Base-by-base conservation (phyloP, 345 rosid genomes). In the Rhodomyrtus tomentosa region DNA sequence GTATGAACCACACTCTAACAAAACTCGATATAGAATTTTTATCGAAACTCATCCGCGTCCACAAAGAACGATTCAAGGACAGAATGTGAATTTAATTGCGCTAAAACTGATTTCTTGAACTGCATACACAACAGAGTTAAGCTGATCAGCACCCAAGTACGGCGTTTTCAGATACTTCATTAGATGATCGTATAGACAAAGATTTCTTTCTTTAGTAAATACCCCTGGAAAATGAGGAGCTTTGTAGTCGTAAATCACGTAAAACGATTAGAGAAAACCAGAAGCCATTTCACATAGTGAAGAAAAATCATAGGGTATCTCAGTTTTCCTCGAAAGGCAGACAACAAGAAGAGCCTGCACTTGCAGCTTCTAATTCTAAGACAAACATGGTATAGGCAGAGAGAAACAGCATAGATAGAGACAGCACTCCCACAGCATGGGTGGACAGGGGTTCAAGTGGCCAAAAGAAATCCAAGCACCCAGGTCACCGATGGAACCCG, bases 221-320 rank as follows among this genome's bases (percentile, higher is more conserved):
- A 68, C 9, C 45, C 76, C 76, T 36, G 45, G 25, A 36, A 38
- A 68, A 32, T 18, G 24, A 36, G 9, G 25, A 68, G 38, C 45
- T 68, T 18, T 25, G 0, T 8, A 68, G 76, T 36, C 0, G 45
- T 8, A 9, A 32, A 62, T 32, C 2, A 1, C 24, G 0, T 62
- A 16, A 32, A 62, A 62, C 13, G 3, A 32, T 24, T 32, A 8
- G 45, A 68, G 45, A 68, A 36, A 68, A 18, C 36, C 76, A 36
- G 6, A 32, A 32, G 45, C 45, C 24, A 68, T 9, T 68, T 32
- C 76, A 68, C 24, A 32, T 36, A 20, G 45, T 68, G 76, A 36
- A 68, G 76, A 68, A 68, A 68, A 68, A 8, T 18, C 76, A 32
- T 18, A 32, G 25, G 24, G 45, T 36, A 68, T 68, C 76, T 18